Percentiles rank a stretch among this genome's conserved stretches.
Conservation (phyloP, 1,284 basidiomycete genomes). For the Irpex sp. region DNA sequence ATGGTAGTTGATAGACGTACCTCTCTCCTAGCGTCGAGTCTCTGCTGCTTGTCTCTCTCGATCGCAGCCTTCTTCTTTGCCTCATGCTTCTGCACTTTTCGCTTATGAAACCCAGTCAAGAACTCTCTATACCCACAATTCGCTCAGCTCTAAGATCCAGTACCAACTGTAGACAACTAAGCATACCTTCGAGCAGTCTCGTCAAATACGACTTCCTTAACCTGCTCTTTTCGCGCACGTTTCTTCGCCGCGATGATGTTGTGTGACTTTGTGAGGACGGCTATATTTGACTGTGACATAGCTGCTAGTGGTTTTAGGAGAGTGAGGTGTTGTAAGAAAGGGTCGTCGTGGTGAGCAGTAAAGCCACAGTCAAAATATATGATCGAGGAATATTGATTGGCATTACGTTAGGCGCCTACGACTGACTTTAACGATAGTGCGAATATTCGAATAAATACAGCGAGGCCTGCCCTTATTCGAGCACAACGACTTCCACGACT, state of each 20-base stretch:
- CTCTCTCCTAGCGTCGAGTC: constrained; percentile 65
- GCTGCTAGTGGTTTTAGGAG: background rate
- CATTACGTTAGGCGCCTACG: too few relatives aligned
- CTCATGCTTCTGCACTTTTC: constrained; percentile 75
- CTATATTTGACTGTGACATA: constrained; percentile 13
- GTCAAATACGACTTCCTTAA: constrained; percentile 75
- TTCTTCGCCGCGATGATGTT: constrained; percentile 17
- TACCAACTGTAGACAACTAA: background rate
- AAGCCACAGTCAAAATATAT: background rate
- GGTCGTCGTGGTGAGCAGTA: background rate
- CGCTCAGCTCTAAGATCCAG: constrained; percentile 7
- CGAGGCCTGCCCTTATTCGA: too few relatives aligned
- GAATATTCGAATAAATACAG: too few relatives aligned
- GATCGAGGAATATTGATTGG: background rate
- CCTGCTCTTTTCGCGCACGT: constrained; percentile 39
- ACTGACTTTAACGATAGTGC: too few relatives aligned
- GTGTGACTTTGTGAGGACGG: constrained; percentile 16
- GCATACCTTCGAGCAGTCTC: constrained; percentile 68
- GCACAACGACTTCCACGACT: too few relatives aligned
- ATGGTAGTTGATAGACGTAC: constrained; percentile 35
- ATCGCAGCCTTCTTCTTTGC: constrained; percentile 63
- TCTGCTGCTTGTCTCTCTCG: constrained; percentile 65
- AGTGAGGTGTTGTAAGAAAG: background rate
- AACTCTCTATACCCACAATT: constrained; percentile 54
- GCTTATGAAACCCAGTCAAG: constrained; percentile 84